Conservation (phyloP, 352 stramenopile species). For the Globisporangium sylvaticum region DNA sequence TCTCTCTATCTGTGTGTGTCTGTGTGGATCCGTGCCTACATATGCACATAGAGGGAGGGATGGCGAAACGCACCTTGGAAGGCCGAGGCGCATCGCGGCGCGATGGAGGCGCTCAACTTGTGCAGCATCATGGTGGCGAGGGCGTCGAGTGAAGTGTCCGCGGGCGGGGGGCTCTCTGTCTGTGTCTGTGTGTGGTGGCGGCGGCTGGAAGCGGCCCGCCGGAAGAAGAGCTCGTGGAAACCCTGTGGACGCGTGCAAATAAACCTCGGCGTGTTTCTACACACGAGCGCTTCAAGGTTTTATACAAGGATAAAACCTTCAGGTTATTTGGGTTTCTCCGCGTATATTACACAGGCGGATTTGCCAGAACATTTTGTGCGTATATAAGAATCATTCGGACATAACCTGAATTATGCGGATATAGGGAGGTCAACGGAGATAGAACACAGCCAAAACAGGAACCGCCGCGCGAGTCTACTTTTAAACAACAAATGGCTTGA, state of each 20-base stretch:
- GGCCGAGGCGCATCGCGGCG: slow-evolving; percentile 53
- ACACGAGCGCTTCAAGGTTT: neutral
- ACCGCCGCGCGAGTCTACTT: too few species aligned
- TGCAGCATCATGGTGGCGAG: slow-evolving; percentile 59
- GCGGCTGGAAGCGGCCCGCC: neutral
- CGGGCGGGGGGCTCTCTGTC: slow-evolving; percentile 1
- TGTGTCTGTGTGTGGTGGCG: slow-evolving; percentile 15
- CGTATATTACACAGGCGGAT: too few species aligned
- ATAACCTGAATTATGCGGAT: too few species aligned
- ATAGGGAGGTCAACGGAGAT: too few species aligned
- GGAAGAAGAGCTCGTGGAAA: neutral
- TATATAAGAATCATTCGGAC: too few species aligned
- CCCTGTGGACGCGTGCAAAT: too few species aligned
- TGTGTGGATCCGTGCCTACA: neutral
- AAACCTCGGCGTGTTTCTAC: too few species aligned
- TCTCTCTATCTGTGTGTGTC: neutral
- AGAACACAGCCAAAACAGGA: too few species aligned
- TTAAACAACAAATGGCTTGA: too few species aligned
- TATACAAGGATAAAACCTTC: too few species aligned
- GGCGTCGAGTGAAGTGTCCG: neutral
- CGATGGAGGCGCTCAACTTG: slow-evolving; percentile 57
- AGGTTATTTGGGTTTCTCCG: too few species aligned
- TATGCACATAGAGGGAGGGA: neutral
- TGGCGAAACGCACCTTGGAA: slow-evolving; percentile 29
- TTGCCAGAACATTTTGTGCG: too few species aligned